Conservation (phyloP, 177 flowering plant genomes). For the Vitis hybrid region DNA sequence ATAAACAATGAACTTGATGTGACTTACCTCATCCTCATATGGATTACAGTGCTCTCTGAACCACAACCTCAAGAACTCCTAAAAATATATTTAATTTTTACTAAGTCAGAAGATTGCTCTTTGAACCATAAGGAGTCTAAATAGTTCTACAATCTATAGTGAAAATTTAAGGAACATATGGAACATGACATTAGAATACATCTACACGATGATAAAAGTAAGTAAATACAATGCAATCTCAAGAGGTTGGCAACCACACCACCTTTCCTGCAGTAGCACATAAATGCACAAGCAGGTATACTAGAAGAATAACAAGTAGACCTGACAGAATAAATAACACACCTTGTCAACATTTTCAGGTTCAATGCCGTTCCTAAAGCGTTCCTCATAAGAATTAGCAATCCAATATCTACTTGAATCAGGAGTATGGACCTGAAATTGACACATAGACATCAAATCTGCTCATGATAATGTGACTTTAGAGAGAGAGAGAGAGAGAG, state of each 20-base stretch:
- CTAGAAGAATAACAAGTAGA: not conserved
- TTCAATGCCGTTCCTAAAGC: conserved; percentile 72
- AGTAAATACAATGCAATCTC: too few species aligned
- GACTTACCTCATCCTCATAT: conserved; percentile 74
- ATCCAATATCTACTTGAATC: conserved; percentile 99
- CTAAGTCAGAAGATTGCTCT: not conserved
- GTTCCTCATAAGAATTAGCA: conserved; percentile 75
- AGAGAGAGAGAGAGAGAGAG: conserved; percentile 6
- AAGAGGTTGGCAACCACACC: too few species aligned
- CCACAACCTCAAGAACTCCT: conserved; percentile 97
- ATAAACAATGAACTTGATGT: not conserved
- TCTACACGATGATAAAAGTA: too few species aligned
- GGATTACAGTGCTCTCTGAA: conserved; percentile 90
- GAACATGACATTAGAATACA: not conserved
- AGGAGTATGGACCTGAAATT: conserved; percentile 87
- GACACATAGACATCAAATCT: not conserved
- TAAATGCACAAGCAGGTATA: too few species aligned
- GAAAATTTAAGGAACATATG: not conserved
- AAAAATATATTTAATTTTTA: not conserved
- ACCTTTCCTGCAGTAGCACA: too few species aligned
- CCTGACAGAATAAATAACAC: conserved; percentile 2
- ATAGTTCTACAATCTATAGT: too few species aligned
- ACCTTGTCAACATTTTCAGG: conserved; percentile 99
- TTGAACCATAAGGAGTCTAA: not conserved
- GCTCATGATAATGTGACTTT: not conserved